These are phyloP conservation scores for Speleostelium caveatum DNA, from an alignment of 78 protist genomes.

Conservation along the genomic window DNA sequence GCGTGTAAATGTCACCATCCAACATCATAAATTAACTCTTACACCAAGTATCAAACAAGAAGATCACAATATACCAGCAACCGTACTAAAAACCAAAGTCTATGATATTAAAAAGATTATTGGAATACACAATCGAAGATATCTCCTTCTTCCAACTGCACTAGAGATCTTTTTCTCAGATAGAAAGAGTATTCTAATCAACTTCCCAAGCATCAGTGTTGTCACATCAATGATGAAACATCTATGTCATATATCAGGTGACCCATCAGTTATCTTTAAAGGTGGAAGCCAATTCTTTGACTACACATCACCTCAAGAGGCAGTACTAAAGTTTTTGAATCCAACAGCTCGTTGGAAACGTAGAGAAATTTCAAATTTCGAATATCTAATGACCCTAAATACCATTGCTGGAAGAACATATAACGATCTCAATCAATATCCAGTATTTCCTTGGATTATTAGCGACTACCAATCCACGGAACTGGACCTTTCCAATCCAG, in stretches of 20 bases:
- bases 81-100: not conserved
- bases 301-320: slow-evolving; percentile 46
- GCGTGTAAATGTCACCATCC: slow-evolving; percentile 16
- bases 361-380: slow-evolving; percentile 87
- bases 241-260: slow-evolving; percentile 4
- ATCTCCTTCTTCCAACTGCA: slow-evolving; percentile 80
- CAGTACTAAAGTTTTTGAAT: slow-evolving; percentile 23
- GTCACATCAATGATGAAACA: slow-evolving; percentile 9
- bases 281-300: slow-evolving; percentile 1
- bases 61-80: slow-evolving; percentile 28
- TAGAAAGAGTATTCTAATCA: slow-evolving; percentile 22
- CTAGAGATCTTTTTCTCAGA: slow-evolving; percentile 81
- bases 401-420: slow-evolving; percentile 86
- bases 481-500: slow-evolving; percentile 79
- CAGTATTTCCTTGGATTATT: slow-evolving; percentile 96
- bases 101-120: slow-evolving; percentile 36
- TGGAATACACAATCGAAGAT: slow-evolving; percentile 80
- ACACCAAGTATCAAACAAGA: slow-evolving; percentile 38
- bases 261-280: slow-evolving; percentile 9
- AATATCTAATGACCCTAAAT: slow-evolving; percentile 95
- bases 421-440: slow-evolving; percentile 78
- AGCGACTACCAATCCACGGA: slow-evolving; percentile 76
- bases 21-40: not conserved
- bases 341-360: slow-evolving; percentile 79
- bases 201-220: slow-evolving; percentile 44